A percentile compares a stretch with the other conserved stretches of the same genome.
phyloP scores from a whole-genome alignment of 306 rosid species.

The Cucurbita moschata region DNA sequence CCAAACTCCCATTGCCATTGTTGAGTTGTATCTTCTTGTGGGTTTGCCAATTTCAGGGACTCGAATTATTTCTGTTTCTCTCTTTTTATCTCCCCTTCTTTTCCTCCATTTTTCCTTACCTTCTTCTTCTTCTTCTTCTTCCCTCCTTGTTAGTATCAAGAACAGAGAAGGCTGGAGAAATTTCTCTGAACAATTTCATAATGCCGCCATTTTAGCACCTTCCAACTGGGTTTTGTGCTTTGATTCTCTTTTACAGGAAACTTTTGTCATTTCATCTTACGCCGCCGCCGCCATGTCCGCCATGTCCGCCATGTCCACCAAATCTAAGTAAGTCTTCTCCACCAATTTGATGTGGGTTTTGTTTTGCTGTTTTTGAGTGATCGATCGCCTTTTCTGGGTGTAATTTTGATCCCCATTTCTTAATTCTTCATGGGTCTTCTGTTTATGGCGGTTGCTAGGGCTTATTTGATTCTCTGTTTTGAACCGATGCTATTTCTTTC shows the following conservation, averaged over 20 bases:
- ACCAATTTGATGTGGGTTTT: constrained; percentile 39
- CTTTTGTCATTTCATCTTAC: constrained; percentile 8
- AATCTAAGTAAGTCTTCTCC: constrained; percentile 44
- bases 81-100: constrained; percentile 14
- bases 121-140: background rate
- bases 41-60: constrained; percentile 3
- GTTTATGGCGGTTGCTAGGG: background rate
- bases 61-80: constrained; percentile 24
- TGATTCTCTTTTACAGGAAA: constrained; percentile 3
- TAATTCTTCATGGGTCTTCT: constrained; percentile 32
- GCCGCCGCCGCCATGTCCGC: constrained; percentile 1
- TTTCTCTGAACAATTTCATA: background rate
- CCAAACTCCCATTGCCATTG: background rate
- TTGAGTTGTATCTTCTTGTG: constrained; percentile 8
- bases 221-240: background rate
- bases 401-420: constrained; percentile 7
- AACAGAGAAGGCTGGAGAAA: background rate
- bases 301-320: constrained; percentile 44
- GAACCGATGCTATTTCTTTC: background rate
- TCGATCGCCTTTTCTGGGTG: constrained; percentile 1
- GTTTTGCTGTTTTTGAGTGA: background rate
- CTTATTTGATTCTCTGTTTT: background rate
- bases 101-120: constrained; percentile 7
- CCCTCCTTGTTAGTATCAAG: background rate
- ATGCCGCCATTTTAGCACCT: constrained; percentile 37